phyloP scores from a whole-genome alignment of 2,329 filamentous ascomycete genomes.

The Graphiopsis chlorocephala region DNA sequence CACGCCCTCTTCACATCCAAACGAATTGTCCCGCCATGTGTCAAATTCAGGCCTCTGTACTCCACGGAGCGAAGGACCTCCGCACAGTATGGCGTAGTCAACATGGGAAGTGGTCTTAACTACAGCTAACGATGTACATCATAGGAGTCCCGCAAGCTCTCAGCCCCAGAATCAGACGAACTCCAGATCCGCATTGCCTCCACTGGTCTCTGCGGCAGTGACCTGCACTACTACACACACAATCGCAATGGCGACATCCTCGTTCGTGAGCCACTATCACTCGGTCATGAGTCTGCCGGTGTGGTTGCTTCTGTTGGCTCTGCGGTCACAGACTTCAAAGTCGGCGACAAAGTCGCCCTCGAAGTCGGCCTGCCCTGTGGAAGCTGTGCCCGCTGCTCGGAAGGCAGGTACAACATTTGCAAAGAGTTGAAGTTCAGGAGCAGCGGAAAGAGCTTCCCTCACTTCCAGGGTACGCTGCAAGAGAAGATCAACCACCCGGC shows the following conservation, averaged over 20 bases:
- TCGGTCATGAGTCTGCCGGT: conserved; percentile 76
- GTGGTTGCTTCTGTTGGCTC: conserved; percentile 71
- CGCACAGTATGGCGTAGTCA: conserved; percentile 48
- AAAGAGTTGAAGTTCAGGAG: conserved; percentile 57
- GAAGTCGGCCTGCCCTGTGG: conserved; percentile 89
- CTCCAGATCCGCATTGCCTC: conserved; percentile 63
- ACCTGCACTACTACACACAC: conserved; percentile 82
- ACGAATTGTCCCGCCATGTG: not conserved
- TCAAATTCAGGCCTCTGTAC: conserved; percentile 51
- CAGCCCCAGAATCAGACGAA: conserved; percentile 50
- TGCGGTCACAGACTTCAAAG: conserved; percentile 48
- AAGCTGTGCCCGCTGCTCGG: conserved; percentile 52
- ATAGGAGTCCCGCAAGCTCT: conserved; percentile 53
- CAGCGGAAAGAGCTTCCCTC: conserved; percentile 59
- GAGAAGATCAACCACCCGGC: conserved; percentile 61
- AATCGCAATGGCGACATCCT: conserved; percentile 85
- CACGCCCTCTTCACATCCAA: not conserved
- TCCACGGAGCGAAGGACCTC: conserved; percentile 61
- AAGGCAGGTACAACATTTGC: conserved; percentile 63
- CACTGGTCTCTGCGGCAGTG: conserved; percentile 69
- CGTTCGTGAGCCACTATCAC: conserved; percentile 75
- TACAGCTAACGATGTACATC: not conserved
- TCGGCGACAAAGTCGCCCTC: conserved; percentile 83
- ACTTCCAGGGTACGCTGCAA: conserved; percentile 64
- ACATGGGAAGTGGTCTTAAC: not conserved